Percentiles rank a stretch among this genome's conserved stretches.
Evolutionary conservation across 345 rosid species (phyloP).

Genomic region (Orychophragmus violaceus): DNA sequence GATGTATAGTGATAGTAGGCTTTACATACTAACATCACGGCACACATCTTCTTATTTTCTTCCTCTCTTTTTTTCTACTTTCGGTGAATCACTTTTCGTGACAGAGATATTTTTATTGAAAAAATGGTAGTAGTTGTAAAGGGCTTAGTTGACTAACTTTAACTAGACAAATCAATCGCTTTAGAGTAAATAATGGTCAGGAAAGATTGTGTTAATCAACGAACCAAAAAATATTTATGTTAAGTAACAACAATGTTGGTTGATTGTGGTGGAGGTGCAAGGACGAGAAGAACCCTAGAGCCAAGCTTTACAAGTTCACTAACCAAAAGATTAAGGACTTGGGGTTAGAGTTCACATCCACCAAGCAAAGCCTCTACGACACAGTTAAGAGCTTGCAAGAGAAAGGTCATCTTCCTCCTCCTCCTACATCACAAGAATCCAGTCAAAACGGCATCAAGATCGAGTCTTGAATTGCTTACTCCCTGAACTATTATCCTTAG

Average conservation of each 20-base stretch:
- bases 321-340: constrained; percentile 78
- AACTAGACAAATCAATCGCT: too few species aligned
- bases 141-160: too few species aligned
- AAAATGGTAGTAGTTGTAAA: too few species aligned
- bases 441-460: constrained; percentile 20
- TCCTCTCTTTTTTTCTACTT: too few species aligned
- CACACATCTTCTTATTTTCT: too few species aligned
- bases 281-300: constrained; percentile 89
- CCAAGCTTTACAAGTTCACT: constrained; percentile 64
- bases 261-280: constrained; percentile 52
- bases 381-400: constrained; percentile 89
- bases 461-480: constrained; percentile 9
- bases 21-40: too few species aligned
- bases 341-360: constrained; percentile 72
- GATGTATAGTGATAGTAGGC: too few species aligned
- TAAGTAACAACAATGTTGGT: neutral
- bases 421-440: constrained; percentile 29
- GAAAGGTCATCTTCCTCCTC: constrained; percentile 65
- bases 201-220: too few species aligned
- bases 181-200: too few species aligned
- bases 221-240: neutral
- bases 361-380: constrained; percentile 74
- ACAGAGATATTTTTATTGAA: too few species aligned
- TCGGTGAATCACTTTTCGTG: too few species aligned
- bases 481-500: neutral